A percentile compares a stretch with the other conserved stretches of the same genome.
Evolutionary conservation across 139 green algal species (phyloP).

Genomic region (Mychonastes homosphaera): DNA sequence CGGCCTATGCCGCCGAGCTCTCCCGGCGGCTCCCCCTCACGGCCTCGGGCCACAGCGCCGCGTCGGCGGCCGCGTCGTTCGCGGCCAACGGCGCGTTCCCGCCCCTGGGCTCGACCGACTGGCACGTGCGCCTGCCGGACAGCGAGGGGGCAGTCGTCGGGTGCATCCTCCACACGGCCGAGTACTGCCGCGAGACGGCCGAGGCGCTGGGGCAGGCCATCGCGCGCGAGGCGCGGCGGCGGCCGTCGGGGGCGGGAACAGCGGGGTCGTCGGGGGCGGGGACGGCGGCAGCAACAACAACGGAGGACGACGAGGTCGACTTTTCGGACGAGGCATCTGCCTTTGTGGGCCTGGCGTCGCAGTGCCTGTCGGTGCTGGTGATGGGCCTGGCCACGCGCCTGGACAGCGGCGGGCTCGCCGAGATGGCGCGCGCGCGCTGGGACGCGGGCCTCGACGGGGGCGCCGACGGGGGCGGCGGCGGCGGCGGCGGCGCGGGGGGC

Average conservation of each 20-base stretch:
- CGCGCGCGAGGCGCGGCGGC: slow-evolving; percentile 26
- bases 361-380: slow-evolving; percentile 72
- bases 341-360: slow-evolving; percentile 60
- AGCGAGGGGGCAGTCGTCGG: slow-evolving; percentile 54
- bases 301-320: slow-evolving; percentile 53
- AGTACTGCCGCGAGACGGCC: slow-evolving; percentile 74
- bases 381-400: slow-evolving; percentile 79
- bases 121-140: slow-evolving; percentile 43
- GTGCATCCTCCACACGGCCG: slow-evolving; percentile 80
- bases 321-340: slow-evolving; percentile 65
- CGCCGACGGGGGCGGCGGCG: too few species aligned
- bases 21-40: slow-evolving; percentile 65
- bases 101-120: slow-evolving; percentile 43
- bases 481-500: too few species aligned
- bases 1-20: slow-evolving; percentile 62
- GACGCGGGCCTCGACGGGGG: too few species aligned
- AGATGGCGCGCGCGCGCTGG: slow-evolving; percentile 40
- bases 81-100: slow-evolving; percentile 18
- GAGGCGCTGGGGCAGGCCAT: slow-evolving; percentile 49
- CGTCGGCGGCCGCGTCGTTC: too few species aligned
- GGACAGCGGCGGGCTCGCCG: slow-evolving; percentile 55
- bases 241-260: background rate
- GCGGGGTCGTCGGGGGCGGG: too few species aligned
- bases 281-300: too few species aligned
- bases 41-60: slow-evolving; percentile 28